Evolutionary conservation across 192 early-diverging fungal genomes (phyloP).

Genomic region (Backusella luteola): DNA sequence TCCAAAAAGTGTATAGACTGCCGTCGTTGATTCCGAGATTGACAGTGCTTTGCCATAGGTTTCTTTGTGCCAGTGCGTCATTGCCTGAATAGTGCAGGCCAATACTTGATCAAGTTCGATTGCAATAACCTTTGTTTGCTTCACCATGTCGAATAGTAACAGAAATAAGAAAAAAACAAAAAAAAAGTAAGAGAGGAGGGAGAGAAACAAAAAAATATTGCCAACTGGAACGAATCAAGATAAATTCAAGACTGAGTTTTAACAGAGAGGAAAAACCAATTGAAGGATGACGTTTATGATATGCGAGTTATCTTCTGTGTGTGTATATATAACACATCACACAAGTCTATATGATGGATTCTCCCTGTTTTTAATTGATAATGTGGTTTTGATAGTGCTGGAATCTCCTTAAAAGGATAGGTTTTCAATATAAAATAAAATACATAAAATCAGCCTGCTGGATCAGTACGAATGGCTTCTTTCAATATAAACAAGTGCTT

Average conservation of each 20-base stretch:
- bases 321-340: not conserved
- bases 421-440: not conserved
- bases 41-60: slow-evolving; percentile 45
- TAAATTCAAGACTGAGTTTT: slow-evolving; percentile 9
- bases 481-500: not conserved
- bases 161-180: not conserved
- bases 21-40: slow-evolving; percentile 46
- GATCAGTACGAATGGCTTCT: not conserved
- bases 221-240: slow-evolving; percentile 4
- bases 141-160: not conserved
- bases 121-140: slow-evolving; percentile 31
- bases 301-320: not conserved
- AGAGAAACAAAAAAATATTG: not conserved
- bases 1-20: slow-evolving; percentile 48
- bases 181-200: not conserved
- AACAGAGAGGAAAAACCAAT: slow-evolving; percentile 7
- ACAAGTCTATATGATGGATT: not conserved
- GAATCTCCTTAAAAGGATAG: not conserved
- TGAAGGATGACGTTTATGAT: slow-evolving; percentile 5
- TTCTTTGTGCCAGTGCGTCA: slow-evolving; percentile 56
- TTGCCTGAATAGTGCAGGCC: slow-evolving; percentile 43
- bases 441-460: not conserved
- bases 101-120: slow-evolving; percentile 58
- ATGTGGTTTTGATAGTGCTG: not conserved
- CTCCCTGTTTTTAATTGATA: slow-evolving; percentile 3